Evolutionary conservation across 129 eudicot species (phyloP), one percentile per base, ranked within the genome.

Genomic region (Erigeron canadensis): DNA sequence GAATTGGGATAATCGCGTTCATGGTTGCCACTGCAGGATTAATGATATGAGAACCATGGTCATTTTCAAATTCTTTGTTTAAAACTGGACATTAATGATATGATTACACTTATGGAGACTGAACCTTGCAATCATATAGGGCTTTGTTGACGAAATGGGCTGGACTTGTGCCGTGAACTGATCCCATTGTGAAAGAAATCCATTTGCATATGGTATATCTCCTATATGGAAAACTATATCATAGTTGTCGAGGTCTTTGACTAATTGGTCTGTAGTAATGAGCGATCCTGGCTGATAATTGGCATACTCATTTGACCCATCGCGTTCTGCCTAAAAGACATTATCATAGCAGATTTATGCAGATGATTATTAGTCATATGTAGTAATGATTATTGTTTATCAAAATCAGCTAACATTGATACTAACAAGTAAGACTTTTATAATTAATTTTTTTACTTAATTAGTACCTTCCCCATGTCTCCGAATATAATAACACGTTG

Each of bases 381-480:
- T 18, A 51, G 7, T 2, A 16, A 51, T 51, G 2, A 4, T 16
- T 16, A 51, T 16, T 51, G 10, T 51, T 7, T 15, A n/a, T n/a
- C 5, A 51, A 50, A 12, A 4, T 12, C 7, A 16, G 1, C n/a
- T 21, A 16, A 16, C 58, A 6, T 51, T 3, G 16, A 10, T 51
- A 5, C 5, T 48, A 12, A 47, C 5, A 13, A 4, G 4, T 47
- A 5, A 11, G 5, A 12, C 11, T 46, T 13, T 61, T 45, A 6
- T 62, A 8, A 43, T 71, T 2, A 34, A 17, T 47, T 41, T 45
- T 39, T 6, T 19, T 63, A 21, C 43, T 22, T 28, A 28, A 0
- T 11, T 68, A 7, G 0, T 50, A 75, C 92, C 92, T 87, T 87
- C 55, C 92, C 89, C 92, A 87, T 84, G 75, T 87, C 92, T 10